phyloP scores from a whole-genome alignment of 371 early-diverging fungal genomes.

The Fennellomyces sp. region DNA sequence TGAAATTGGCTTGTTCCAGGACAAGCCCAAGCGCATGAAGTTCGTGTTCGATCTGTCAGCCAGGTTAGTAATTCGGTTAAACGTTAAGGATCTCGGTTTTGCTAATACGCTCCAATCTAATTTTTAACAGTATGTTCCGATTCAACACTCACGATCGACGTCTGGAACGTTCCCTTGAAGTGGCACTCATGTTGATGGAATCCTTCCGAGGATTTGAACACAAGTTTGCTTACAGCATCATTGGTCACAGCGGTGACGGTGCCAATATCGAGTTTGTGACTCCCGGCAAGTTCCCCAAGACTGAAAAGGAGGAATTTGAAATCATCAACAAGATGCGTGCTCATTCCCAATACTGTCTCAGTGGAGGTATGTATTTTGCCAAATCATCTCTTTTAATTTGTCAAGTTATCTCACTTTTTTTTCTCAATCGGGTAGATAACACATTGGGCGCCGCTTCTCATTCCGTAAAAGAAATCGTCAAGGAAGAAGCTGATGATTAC shows the following conservation, averaged over 20 bases:
- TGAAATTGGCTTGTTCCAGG: constrained; percentile 66
- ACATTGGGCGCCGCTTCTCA: constrained; percentile 73
- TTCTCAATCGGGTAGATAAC: constrained; percentile 52
- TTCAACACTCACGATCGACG: constrained; percentile 77
- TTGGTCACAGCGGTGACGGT: constrained; percentile 83
- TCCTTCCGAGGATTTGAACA: constrained; percentile 83
- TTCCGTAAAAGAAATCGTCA: constrained; percentile 72
- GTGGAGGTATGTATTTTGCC: constrained; percentile 46
- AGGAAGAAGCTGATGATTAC: constrained; percentile 81
- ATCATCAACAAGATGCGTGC: constrained; percentile 66
- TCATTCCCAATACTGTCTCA: constrained; percentile 72
- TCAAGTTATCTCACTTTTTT: background rate
- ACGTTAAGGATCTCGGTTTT: background rate
- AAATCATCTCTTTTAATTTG: too few species aligned
- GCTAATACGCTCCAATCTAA: background rate
- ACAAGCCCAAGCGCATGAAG: constrained; percentile 79
- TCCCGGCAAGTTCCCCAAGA: constrained; percentile 70
- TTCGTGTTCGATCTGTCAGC: constrained; percentile 85
- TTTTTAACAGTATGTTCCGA: constrained; percentile 63
- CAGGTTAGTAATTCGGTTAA: constrained; percentile 15
- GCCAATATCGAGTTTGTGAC: constrained; percentile 75
- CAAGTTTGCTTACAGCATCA: constrained; percentile 78
- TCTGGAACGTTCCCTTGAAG: constrained; percentile 72
- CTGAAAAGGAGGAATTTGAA: constrained; percentile 80
- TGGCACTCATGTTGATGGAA: constrained; percentile 84